A percentile compares a stretch with the other conserved stretches of the same genome.
phyloP scores from a whole-genome alignment of 192 early-diverging fungal genomes.

The Linnemannia hyalina region DNA sequence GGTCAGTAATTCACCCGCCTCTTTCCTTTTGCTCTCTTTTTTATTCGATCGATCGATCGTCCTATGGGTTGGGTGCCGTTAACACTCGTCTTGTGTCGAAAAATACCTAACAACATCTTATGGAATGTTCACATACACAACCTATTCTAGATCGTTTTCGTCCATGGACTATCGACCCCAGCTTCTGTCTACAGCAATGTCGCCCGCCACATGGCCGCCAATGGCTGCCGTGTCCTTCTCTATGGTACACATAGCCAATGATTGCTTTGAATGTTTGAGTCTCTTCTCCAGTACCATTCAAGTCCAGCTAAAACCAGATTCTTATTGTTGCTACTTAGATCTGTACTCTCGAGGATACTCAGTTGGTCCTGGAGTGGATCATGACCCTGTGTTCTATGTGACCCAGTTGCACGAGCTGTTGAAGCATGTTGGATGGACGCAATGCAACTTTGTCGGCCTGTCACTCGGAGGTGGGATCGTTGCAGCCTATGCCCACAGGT shows the following conservation, averaged over 20 bases:
- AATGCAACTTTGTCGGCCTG: slow-evolving; percentile 52
- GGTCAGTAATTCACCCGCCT: slow-evolving; percentile 11
- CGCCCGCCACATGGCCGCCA: slow-evolving; percentile 38
- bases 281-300: not conserved
- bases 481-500: slow-evolving; percentile 28
- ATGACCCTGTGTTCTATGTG: slow-evolving; percentile 47
- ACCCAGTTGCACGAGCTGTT: slow-evolving; percentile 43
- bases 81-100: not conserved
- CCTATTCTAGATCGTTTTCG: slow-evolving; percentile 34
- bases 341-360: slow-evolving; percentile 52
- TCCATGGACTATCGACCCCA: slow-evolving; percentile 48
- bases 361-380: slow-evolving; percentile 33
- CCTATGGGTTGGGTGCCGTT: too few relatives aligned
- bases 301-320: not conserved
- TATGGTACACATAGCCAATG: slow-evolving; percentile 19
- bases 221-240: slow-evolving; percentile 41
- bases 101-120: not conserved
- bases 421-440: slow-evolving; percentile 37
- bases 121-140: not conserved
- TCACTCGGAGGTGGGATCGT: slow-evolving; percentile 55
- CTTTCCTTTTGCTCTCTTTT: not conserved
- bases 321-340: slow-evolving; percentile 12
- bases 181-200: slow-evolving; percentile 35
- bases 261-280: not conserved
- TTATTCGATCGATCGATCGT: not conserved